phyloP scores from a whole-genome alignment of 2,329 filamentous ascomycete genomes.

The Malbranchea cinnamomea region DNA sequence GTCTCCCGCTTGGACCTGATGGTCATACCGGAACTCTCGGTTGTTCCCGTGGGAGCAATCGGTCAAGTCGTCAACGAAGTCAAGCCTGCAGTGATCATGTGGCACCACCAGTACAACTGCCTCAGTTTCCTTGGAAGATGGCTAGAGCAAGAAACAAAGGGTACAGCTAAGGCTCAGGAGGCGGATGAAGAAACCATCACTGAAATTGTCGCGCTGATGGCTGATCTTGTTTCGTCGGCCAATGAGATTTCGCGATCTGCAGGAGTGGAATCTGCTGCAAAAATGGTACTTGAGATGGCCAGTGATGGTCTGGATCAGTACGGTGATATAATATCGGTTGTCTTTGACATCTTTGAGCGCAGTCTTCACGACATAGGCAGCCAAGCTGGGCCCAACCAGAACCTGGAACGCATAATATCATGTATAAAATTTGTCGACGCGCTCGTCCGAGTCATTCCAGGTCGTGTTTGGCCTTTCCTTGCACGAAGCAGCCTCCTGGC shows the following conservation, averaged over 20 bases:
- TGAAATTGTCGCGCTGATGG: conserved; percentile 60
- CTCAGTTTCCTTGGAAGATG: conserved; percentile 65
- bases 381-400: conserved; percentile 47
- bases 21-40: conserved; percentile 23
- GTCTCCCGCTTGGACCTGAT: conserved; percentile 12
- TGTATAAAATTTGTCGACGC: conserved; percentile 70
- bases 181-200: conserved; percentile 47
- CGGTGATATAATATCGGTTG: conserved; percentile 59
- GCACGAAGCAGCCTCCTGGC: conserved; percentile 67
- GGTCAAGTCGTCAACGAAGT: conserved; percentile 58
- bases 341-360: conserved; percentile 74
- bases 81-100: conserved; percentile 59
- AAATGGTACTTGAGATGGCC: conserved; percentile 34
- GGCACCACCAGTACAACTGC: conserved; percentile 62
- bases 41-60: conserved; percentile 24
- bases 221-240: conserved; percentile 47
- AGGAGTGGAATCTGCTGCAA: conserved; percentile 24
- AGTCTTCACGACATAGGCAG: conserved; percentile 37
- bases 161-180: conserved; percentile 37
- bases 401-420: conserved; percentile 52
- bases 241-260: conserved; percentile 14
- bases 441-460: conserved; percentile 57
- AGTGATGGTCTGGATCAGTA: conserved; percentile 33
- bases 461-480: conserved; percentile 80
- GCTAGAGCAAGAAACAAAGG: conserved; percentile 32